A percentile compares a stretch with the other conserved stretches of the same genome.
Conservation (phyloP, 495 filamentous ascomycete genomes). For the Penicillium crystallinum region DNA sequence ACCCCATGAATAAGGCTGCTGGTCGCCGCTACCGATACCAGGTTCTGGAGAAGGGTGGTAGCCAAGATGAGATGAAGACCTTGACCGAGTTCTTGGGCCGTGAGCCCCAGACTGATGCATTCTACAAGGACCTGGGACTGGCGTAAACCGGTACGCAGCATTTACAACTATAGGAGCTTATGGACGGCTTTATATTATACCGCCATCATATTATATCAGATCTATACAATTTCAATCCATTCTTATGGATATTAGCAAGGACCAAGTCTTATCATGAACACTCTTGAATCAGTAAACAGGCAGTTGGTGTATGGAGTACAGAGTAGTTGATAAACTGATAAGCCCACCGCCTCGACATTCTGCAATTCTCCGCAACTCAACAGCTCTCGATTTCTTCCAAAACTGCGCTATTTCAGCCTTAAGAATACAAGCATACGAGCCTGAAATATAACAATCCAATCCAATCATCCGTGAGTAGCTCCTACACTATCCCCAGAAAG, state of each 20-base stretch:
- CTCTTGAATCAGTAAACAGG: not conserved
- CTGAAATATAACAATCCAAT: not conserved
- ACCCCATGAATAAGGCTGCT: slow-evolving; percentile 47
- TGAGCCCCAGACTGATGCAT: slow-evolving; percentile 46
- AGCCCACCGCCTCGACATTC: slow-evolving; percentile 4
- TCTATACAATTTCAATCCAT: not conserved
- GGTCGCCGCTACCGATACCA: slow-evolving; percentile 48
- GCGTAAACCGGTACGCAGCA: slow-evolving; percentile 19
- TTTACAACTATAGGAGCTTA: not conserved
- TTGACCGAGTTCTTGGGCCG: slow-evolving; percentile 48
- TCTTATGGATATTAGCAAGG: not conserved
- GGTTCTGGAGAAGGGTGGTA: slow-evolving; percentile 51
- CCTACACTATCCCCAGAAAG: not conserved
- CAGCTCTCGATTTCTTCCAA: not conserved
- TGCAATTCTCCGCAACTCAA: not conserved
- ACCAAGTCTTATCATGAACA: not conserved
- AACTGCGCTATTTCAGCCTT: not conserved
- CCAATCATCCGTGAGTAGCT: not conserved
- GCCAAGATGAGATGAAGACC: slow-evolving; percentile 52
- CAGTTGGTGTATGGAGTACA: not conserved
- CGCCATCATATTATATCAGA: not conserved
- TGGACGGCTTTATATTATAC: not conserved
- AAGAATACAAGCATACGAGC: not conserved
- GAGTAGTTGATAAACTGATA: slow-evolving; percentile 1
- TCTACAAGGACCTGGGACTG: slow-evolving; percentile 50